phyloP scores from a whole-genome alignment of 495 filamentous ascomycete species.

The Talaromyces ruber region DNA sequence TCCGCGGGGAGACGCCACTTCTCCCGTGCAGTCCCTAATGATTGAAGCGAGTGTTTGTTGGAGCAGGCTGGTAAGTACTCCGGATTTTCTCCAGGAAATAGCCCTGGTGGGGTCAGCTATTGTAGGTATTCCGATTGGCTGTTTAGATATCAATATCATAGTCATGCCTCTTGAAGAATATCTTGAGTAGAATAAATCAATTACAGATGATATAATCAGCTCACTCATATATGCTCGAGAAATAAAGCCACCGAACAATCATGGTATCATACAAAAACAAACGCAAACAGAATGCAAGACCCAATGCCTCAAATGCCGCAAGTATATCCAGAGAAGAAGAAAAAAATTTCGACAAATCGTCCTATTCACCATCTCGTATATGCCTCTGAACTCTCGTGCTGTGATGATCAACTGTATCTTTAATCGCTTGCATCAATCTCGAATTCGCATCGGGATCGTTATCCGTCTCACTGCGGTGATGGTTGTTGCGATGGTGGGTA shows the following conservation, averaged over 20 bases:
- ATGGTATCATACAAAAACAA: conserved; percentile 4
- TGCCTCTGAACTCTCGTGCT: conserved; percentile 4
- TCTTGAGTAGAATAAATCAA: neutral
- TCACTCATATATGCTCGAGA: neutral
- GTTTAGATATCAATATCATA: neutral
- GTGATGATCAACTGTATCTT: conserved; percentile 38
- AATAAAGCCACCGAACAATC: neutral
- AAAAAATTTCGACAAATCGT: neutral
- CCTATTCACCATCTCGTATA: neutral
- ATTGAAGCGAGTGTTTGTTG: neutral
- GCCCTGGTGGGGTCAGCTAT: neutral
- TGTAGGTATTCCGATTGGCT: neutral
- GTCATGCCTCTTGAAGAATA: neutral
- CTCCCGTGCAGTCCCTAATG: neutral
- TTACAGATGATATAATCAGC: neutral
- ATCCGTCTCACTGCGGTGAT: conserved; percentile 16
- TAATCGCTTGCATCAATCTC: conserved; percentile 38
- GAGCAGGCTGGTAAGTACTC: neutral
- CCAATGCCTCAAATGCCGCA: neutral
- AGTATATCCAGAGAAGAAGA: neutral
- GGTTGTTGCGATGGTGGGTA: neutral
- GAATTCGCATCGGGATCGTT: conserved; percentile 37
- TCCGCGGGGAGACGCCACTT: neutral
- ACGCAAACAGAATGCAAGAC: conserved; percentile 5
- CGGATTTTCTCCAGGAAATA: neutral